These are phyloP conservation scores for Axilococcus clingmanii DNA, from an alignment of 139 green algal species.

Conservation along the genomic window DNA sequence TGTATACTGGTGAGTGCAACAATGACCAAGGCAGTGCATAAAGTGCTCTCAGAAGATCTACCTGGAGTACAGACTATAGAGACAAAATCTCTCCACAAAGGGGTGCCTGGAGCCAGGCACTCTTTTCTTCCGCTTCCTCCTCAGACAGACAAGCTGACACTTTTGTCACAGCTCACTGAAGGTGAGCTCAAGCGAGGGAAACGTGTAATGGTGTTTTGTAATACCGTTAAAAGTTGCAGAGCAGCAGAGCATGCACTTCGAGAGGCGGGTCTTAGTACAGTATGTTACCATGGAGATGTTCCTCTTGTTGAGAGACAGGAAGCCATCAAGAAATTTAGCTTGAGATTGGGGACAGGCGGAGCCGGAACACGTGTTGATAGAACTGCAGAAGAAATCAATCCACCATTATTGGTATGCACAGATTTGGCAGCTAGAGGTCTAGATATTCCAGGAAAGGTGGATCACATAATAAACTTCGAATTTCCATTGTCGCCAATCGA, in stretches of 20 bases:
- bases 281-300: slow-evolving; percentile 87
- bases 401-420: slow-evolving; percentile 78
- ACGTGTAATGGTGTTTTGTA: slow-evolving; percentile 88
- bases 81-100: slow-evolving; percentile 65
- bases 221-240: slow-evolving; percentile 78
- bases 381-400: background rate
- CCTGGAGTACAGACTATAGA: slow-evolving; percentile 55
- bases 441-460: slow-evolving; percentile 80
- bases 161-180: slow-evolving; percentile 58
- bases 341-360: background rate
- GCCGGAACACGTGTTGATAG: background rate
- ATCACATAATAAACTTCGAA: slow-evolving; percentile 97
- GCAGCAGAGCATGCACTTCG: slow-evolving; percentile 75
- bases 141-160: slow-evolving; percentile 65
- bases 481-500: slow-evolving; percentile 83
- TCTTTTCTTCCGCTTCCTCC: slow-evolving; percentile 64
- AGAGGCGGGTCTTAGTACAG: slow-evolving; percentile 56
- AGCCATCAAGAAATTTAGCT: slow-evolving; percentile 29
- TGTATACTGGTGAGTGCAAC: slow-evolving; percentile 87
- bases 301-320: slow-evolving; percentile 26
- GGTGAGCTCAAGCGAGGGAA: slow-evolving; percentile 23
- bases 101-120: slow-evolving; percentile 59
- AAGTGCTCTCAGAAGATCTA: slow-evolving; percentile 47
- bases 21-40: slow-evolving; percentile 57
- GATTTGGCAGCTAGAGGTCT: slow-evolving; percentile 91